Evolutionary conservation across 2,329 filamentous ascomycete genomes (phyloP).

Genomic region (Neopestalotiopsis clavispora): DNA sequence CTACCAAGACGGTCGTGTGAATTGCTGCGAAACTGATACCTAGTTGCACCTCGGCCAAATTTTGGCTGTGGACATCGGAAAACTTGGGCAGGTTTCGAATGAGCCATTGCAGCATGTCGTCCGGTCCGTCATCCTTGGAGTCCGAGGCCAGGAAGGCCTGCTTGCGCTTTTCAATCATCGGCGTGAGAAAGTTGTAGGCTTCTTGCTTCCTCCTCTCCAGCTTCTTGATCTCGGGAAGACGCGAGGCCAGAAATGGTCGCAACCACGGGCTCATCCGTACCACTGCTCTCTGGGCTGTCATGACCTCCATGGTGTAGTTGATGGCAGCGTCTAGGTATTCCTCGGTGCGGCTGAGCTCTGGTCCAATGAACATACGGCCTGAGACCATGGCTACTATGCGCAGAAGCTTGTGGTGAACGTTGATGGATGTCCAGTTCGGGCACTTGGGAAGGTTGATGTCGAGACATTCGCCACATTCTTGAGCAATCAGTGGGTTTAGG

Average conservation of each 20-base stretch:
- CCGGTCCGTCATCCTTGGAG: slow-evolving; percentile 26
- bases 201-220: not conserved
- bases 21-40: slow-evolving; percentile 49
- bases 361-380: slow-evolving; percentile 52
- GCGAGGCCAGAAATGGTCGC: not conserved
- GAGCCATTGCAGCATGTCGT: slow-evolving; percentile 50
- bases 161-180: not conserved
- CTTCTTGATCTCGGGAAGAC: slow-evolving; percentile 9
- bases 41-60: slow-evolving; percentile 43
- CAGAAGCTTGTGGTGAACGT: slow-evolving; percentile 45
- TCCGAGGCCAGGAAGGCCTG: not conserved
- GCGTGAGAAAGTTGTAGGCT: slow-evolving; percentile 5
- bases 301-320: slow-evolving; percentile 49
- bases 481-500: not conserved
- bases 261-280: slow-evolving; percentile 27
- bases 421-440: slow-evolving; percentile 44
- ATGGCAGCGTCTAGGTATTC: slow-evolving; percentile 51
- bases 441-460: slow-evolving; percentile 16
- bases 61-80: slow-evolving; percentile 29
- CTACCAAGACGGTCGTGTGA: slow-evolving; percentile 46
- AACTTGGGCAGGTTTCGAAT: slow-evolving; percentile 36
- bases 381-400: slow-evolving; percentile 52
- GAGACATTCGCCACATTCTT: not conserved
- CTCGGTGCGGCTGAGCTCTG: slow-evolving; percentile 49
- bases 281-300: slow-evolving; percentile 31